A percentile compares a stretch with the other conserved stretches of the same genome.
These are phyloP conservation scores for Colletotrichum liaoningense DNA, from an alignment of 2,329 filamentous ascomycete species.

Conservation along the genomic window DNA sequence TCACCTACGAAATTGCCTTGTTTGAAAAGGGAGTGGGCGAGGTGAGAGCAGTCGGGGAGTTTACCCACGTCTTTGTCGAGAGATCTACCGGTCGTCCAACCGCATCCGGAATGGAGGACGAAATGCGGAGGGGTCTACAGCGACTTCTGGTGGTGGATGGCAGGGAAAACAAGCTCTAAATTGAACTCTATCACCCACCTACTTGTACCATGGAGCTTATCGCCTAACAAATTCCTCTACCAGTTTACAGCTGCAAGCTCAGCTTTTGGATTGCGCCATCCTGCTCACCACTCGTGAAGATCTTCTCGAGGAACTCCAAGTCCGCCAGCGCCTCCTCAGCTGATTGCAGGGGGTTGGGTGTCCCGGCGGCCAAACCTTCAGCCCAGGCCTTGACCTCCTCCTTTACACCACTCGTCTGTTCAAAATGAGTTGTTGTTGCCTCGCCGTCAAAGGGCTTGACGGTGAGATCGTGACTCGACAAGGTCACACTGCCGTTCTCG, in stretches of 20 bases:
- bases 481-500: constrained; percentile 66
- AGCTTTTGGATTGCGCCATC: constrained; percentile 53
- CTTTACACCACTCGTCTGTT: constrained; percentile 64
- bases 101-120: constrained; percentile 70
- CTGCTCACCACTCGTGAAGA: constrained; percentile 59
- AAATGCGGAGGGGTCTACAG: constrained; percentile 69
- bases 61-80: constrained; percentile 91
- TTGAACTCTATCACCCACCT: constrained; percentile 29
- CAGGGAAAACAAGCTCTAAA: constrained; percentile 32
- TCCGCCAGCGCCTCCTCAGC: constrained; percentile 71
- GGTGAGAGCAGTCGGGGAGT: constrained; percentile 87
- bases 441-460: constrained; percentile 49
- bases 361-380: constrained; percentile 59
- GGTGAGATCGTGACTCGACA: constrained; percentile 57
- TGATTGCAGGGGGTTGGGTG: constrained; percentile 61
- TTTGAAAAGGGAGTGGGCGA: constrained; percentile 80
- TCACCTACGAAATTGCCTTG: constrained; percentile 89
- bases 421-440: constrained; percentile 52
- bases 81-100: constrained; percentile 76
- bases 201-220: constrained; percentile 4
- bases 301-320: constrained; percentile 67
- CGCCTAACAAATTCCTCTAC: background rate
- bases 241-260: constrained; percentile 47
- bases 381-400: constrained; percentile 73
- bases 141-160: constrained; percentile 51